Conservation (phyloP, 2,329 filamentous ascomycete genomes). For the Magnaporthiopsis poae region DNA sequence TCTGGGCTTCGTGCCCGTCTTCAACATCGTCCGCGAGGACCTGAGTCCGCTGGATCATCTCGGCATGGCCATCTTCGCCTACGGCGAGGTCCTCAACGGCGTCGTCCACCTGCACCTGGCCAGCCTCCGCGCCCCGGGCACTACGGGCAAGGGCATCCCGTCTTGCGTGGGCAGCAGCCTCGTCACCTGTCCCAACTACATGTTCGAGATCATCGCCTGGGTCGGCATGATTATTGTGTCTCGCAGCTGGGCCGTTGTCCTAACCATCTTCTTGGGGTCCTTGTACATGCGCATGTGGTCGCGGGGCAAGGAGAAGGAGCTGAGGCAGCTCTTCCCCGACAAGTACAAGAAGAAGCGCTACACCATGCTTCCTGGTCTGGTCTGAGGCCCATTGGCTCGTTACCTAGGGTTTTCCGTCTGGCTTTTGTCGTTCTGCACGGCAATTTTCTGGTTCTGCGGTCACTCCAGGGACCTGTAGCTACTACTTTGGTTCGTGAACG, state of each 20-base stretch:
- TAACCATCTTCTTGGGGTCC: conserved; percentile 66
- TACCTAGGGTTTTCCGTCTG: conserved; percentile 11
- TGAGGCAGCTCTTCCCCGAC: conserved; percentile 82
- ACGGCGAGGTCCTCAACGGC: conserved; percentile 74
- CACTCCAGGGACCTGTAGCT: not conserved
- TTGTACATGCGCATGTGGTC: conserved; percentile 82
- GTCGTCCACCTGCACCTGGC: conserved; percentile 71
- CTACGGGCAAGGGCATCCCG: conserved; percentile 81
- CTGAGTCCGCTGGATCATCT: conserved; percentile 44
- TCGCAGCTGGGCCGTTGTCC: conserved; percentile 63
- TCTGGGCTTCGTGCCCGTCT: conserved; percentile 43
- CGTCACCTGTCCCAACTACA: conserved; percentile 95
- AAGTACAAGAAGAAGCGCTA: conserved; percentile 93
- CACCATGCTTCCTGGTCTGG: conserved; percentile 68
- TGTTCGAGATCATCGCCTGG: conserved; percentile 87
- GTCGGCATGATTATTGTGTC: conserved; percentile 69
- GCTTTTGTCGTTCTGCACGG: not conserved
- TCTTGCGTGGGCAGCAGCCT: conserved; percentile 71
- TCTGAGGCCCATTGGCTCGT: conserved; percentile 33
- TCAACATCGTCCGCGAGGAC: conserved; percentile 3
- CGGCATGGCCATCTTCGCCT: conserved; percentile 61
- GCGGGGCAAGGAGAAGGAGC: conserved; percentile 80
- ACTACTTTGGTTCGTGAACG: not conserved
- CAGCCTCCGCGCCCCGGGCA: conserved; percentile 65
- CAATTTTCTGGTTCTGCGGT: not conserved